These are phyloP conservation scores for Triadica sebifera DNA, from an alignment of 345 rosid genomes.

Conservation along the genomic window DNA sequence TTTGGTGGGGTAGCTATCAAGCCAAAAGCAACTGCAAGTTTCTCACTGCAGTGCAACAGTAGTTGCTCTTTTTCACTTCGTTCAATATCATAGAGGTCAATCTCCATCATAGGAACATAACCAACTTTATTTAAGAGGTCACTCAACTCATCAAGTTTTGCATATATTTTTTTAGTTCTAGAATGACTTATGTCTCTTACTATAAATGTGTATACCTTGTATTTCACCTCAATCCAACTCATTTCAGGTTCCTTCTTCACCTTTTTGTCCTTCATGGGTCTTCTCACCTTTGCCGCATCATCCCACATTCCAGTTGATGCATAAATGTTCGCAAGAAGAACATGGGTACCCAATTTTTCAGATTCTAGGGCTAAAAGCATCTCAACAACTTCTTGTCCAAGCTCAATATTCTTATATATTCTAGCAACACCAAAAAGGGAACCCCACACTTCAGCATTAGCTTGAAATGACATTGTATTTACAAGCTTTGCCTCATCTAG, in stretches of 20 bases:
- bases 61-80: constrained; percentile 49
- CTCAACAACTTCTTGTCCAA: constrained; percentile 49
- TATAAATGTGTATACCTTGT: constrained; percentile 47
- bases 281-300: constrained; percentile 47
- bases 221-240: constrained; percentile 66
- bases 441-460: constrained; percentile 55
- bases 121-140: constrained; percentile 47
- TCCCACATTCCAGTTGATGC: constrained; percentile 63
- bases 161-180: constrained; percentile 47
- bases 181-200: constrained; percentile 59
- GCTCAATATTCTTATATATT: constrained; percentile 54
- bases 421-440: constrained; percentile 64
- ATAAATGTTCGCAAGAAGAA: constrained; percentile 56
- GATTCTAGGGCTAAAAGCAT: constrained; percentile 56
- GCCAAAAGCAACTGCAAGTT: constrained; percentile 64
- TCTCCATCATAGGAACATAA: constrained; percentile 56
- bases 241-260: constrained; percentile 63
- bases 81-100: constrained; percentile 58
- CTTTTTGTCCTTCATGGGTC: constrained; percentile 47
- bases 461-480: constrained; percentile 48
- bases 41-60: constrained; percentile 55
- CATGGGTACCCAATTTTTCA: constrained; percentile 48
- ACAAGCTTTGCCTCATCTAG: constrained; percentile 53
- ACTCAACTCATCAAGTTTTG: constrained; percentile 51
- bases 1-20: constrained; percentile 56